A percentile compares a stretch with the other conserved stretches of the same genome.
phyloP scores from a whole-genome alignment of 2,329 filamentous ascomycete species.

The Venturiaceae sp. region DNA sequence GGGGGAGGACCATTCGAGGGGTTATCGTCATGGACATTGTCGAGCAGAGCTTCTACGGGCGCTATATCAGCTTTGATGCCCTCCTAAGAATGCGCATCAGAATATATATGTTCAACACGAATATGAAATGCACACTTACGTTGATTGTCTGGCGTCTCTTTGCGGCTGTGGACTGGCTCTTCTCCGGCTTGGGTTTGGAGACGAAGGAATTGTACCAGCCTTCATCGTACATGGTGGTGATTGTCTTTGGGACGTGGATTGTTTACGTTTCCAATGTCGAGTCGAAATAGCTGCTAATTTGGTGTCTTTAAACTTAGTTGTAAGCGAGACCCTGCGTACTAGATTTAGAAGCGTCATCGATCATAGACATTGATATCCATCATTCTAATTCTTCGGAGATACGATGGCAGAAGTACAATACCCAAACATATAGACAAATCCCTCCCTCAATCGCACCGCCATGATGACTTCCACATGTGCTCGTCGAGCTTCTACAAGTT shows the following conservation, averaged over 20 bases:
- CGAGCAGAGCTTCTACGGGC: conserved; percentile 45
- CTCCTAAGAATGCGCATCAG: conserved; percentile 33
- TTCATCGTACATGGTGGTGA: conserved; percentile 64
- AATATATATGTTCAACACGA: conserved; percentile 40
- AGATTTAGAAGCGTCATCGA: no score
- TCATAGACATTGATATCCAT: background rate
- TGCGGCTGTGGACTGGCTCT: conserved; percentile 31
- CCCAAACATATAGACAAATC: background rate
- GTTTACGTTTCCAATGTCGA: background rate
- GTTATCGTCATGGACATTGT: conserved; percentile 49
- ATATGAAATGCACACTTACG: conserved; percentile 42
- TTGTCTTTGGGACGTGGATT: background rate
- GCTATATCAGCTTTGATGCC: conserved; percentile 44
- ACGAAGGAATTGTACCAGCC: conserved; percentile 70
- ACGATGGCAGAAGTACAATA: background rate
- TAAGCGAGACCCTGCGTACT: background rate
- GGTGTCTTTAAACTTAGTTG: background rate
- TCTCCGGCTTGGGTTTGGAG: conserved; percentile 28
- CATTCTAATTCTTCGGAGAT: background rate
- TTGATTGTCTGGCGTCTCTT: conserved; percentile 41
- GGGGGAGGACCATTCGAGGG: conserved; percentile 52
- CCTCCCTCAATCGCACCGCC: background rate
- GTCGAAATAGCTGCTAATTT: background rate
- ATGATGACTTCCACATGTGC: background rate
- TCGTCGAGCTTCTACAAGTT: background rate